Base-by-base conservation (phyloP, 345 rosid genomes). In the Turritis glabra region DNA sequence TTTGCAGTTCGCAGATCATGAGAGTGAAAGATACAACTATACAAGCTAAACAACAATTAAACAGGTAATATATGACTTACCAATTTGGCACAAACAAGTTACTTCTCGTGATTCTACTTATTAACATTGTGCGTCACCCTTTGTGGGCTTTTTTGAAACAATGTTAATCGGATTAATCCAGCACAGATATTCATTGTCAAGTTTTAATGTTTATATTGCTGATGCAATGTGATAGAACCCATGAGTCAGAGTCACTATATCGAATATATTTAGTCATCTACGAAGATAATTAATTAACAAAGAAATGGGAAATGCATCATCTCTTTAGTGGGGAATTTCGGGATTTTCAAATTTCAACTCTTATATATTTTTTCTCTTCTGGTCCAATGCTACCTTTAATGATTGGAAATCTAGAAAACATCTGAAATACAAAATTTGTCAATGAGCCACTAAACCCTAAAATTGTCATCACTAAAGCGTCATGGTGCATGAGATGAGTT, bases 381-480 rank as follows among this genome's bases (percentile, higher is more conserved):
- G 27, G 64, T 72, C 27, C 33, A 63, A 29, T 51, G 69, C 54
- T 51, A 19, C 8, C 44, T 51, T 52, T 47, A 47, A 27, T 51
- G 53, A 52, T 64, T 35, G 73, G 14, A 26, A 59, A 58, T 21
- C 32, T 19, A 11, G 38, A 59, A 37, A 27, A 22, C 47, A 68
- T 60, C 47, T 26, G 47, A 53, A 27, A 54, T 25, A 33, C 7
- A 69, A 47, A 35, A 19, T 1, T n/a, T 69, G 22, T 22, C 32
- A 26, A 50, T 56, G 72, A 64, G 38, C 68, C 50, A 77, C 60
- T 55, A 46, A 70, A 55, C 59, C 73, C 71, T 63, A 48, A 64
- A 58, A 17, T 71, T 71, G 80, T 2, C 77, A 77, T 77, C 80
- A 77, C 76, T 17, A 38, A 71, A 71, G 72, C 80, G 80, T 77